Conservation (phyloP, 257 asterid species). For the Jaltomata sinuosa region DNA sequence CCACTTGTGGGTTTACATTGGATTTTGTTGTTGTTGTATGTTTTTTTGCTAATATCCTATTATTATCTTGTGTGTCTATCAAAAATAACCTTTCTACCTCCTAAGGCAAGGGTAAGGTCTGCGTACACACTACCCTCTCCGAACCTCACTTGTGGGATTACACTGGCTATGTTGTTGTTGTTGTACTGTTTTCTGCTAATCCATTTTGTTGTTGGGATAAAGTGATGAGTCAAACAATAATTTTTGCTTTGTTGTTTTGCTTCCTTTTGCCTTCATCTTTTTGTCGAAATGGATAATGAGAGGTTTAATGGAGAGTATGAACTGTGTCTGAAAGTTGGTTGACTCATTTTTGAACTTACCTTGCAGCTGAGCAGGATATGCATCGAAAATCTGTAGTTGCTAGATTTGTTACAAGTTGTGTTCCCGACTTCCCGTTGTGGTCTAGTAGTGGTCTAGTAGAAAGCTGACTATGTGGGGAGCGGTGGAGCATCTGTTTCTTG, state of each 20-base stretch:
- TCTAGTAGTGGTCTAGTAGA: background rate
- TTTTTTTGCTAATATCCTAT: no score
- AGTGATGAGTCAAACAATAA: slow-evolving; percentile 1
- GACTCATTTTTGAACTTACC: background rate
- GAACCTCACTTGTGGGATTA: no score
- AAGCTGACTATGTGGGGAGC: background rate
- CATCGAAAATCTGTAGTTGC: background rate
- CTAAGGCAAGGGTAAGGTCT: no score
- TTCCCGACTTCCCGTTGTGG: no score
- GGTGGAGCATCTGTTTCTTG: background rate
- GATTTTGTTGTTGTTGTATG: no score
- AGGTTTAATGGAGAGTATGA: background rate
- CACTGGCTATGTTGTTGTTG: no score
- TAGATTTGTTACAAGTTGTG: background rate
- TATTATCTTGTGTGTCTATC: no score
- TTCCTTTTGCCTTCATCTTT: background rate
- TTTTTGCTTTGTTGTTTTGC: background rate
- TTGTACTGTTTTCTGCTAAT: no score
- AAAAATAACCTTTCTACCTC: no score
- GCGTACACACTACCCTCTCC: no score
- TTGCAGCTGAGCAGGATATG: background rate
- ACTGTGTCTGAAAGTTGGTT: background rate
- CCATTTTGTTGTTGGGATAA: background rate
- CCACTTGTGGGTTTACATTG: no score
- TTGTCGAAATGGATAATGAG: background rate